Base-by-base conservation (phyloP, 768 basidiomycete genomes). In the Cubamyces lactineus region DNA sequence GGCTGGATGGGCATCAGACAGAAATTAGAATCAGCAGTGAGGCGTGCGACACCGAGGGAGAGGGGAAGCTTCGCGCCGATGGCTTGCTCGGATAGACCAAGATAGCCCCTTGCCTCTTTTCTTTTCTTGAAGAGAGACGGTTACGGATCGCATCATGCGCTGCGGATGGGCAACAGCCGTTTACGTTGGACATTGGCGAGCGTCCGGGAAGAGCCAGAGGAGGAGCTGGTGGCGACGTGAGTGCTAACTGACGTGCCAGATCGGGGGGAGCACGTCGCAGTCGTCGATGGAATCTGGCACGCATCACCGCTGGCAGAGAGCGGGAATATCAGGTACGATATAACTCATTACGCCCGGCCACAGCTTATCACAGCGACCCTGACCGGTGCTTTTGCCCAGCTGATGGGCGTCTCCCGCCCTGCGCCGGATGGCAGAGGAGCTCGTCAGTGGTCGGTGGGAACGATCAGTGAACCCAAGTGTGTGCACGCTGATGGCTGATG, bases 301-400 rank as follows among this genome's bases (percentile, higher is more conserved):
- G n/a, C 19, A 62, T 56, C 61, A 62, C 23, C 19, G n/a, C 19
- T 47, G 48, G 41, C 40, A 34, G 45, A 47, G 26, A 40, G 52
- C 26, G 51, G 21, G 52, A 42, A 53, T 41, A 47, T 57, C 63
- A 64, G 63, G 59, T 56, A 64, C 63, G 58, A 60, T 60, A 56
- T 60, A 56, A 46, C 47, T 30, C 58, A 52, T 64, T 64, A 50
- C 63, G 59, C 53, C 53, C 58, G 59, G 55, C 61, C 66, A 67
- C 62, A 64, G 62, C 66, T 67, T 61, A 67, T 67, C 66, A 64
- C 56, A 43, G 47, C 62, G 66, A 67, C 66, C 62, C 62, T 67
- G 66, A 64, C 56, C 45, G 56, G 57, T 45, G 42, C 51, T 19
- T 34, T 49, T 23, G 45, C 45, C 15, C 24, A 34, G 53, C 30